A percentile compares a stretch with the other conserved stretches of the same genome.
phyloP scores from a whole-genome alignment of 495 filamentous ascomycete species.

The Hypoxylon crocopeplum region DNA sequence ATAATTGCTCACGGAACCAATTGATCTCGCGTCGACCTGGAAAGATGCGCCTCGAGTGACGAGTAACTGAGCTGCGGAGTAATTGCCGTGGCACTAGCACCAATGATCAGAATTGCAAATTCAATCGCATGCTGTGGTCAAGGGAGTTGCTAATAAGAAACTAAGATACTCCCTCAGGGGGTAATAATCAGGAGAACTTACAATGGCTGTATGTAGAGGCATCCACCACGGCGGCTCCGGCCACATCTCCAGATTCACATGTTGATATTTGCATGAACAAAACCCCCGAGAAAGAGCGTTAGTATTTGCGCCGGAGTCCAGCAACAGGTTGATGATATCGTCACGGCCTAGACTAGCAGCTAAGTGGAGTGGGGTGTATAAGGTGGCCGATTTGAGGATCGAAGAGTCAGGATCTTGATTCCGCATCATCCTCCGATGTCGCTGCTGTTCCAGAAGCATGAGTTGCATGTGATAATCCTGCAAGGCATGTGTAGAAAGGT shows the following conservation, averaged over 20 bases:
- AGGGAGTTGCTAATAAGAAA: neutral
- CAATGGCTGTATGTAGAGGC: conserved; percentile 20
- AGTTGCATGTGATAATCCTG: neutral
- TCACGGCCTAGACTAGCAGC: neutral
- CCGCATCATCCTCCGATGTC: neutral
- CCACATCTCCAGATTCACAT: neutral
- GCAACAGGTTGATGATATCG: conserved; percentile 2
- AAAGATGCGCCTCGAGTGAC: conserved; percentile 9
- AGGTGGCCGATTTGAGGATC: neutral
- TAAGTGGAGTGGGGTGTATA: conserved; percentile 7
- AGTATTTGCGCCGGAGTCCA: conserved; percentile 11
- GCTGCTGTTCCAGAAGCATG: neutral
- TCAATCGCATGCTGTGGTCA: too few species aligned
- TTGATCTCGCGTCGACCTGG: conserved; percentile 1
- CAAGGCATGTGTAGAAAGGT: neutral
- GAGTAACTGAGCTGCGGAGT: neutral
- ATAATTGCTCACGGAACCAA: conserved; percentile 2
- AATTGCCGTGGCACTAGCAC: neutral
- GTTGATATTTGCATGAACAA: neutral
- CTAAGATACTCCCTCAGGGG: too few species aligned
- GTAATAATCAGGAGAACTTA: neutral
- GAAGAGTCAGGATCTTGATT: neutral
- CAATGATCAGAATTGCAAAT: conserved; percentile 5
- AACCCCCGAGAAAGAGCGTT: conserved; percentile 6
- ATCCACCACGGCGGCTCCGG: neutral